A percentile compares a stretch with the other conserved stretches of the same genome.
Evolutionary conservation across 129 eudicot genomes (phyloP).

Genomic region (sunflower (Helianthus annuus)): DNA sequence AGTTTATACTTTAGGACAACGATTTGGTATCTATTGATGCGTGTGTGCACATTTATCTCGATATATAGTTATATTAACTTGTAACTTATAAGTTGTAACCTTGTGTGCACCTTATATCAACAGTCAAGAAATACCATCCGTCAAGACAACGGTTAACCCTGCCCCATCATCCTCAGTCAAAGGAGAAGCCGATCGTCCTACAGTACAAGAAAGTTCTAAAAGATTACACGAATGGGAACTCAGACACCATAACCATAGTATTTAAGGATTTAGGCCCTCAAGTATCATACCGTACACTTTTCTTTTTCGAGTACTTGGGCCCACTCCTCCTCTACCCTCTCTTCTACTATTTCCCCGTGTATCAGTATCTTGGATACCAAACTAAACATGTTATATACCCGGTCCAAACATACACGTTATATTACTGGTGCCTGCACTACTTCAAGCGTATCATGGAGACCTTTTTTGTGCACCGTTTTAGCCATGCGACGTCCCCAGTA

Average conservation of each 20-base stretch:
- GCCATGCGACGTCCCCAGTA: constrained; percentile 92
- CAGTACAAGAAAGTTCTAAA: constrained; percentile 63
- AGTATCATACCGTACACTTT: constrained; percentile 82
- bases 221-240: constrained; percentile 59
- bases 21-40: not conserved
- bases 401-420: constrained; percentile 74
- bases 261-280: constrained; percentile 96
- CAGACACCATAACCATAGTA: constrained; percentile 53
- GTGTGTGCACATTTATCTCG: not conserved
- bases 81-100: not conserved
- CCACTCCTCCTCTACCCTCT: constrained; percentile 78
- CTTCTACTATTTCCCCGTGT: constrained; percentile 75
- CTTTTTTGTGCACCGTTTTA: constrained; percentile 90
- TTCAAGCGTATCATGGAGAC: constrained; percentile 91
- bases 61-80: not conserved
- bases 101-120: not conserved
- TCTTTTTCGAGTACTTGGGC: constrained; percentile 88
- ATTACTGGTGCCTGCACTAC: constrained; percentile 90
- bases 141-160: constrained; percentile 87
- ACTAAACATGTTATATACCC: constrained; percentile 55
- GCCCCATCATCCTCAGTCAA: constrained; percentile 68
- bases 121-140: constrained; percentile 67
- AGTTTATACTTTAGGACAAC: not conserved
- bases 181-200: constrained; percentile 67
- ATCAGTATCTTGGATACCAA: constrained; percentile 62